Percentiles rank a stretch among this genome's conserved stretches.
phyloP scores from a whole-genome alignment of 164 flowering plant genomes.

The Berberis thunbergii region DNA sequence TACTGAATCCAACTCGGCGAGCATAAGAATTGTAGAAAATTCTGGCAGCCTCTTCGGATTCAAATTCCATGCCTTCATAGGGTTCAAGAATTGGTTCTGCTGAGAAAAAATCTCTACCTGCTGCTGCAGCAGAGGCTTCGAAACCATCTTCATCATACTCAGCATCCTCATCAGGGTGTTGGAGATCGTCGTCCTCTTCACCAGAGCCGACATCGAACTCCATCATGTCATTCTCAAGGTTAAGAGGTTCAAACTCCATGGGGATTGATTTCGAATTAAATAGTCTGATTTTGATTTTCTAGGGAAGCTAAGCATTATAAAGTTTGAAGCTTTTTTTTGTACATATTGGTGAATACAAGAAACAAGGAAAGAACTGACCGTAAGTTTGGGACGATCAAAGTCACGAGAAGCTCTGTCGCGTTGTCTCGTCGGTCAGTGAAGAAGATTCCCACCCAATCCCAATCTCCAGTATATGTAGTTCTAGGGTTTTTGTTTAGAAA shows the following conservation, averaged over 20 bases:
- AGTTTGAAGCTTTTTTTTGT: no score
- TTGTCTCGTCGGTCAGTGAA: no score
- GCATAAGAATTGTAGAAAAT: conserved; percentile 41
- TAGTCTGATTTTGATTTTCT: no score
- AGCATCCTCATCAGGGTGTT: neutral
- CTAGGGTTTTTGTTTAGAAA: no score
- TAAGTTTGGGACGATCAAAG: no score
- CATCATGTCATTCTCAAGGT: conserved; percentile 17
- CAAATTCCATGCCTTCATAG: conserved; percentile 43
- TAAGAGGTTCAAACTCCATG: conserved; percentile 23
- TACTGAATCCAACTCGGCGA: conserved; percentile 41
- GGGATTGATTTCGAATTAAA: no score
- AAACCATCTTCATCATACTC: conserved; percentile 12
- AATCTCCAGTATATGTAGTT: no score
- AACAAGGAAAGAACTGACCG: no score
- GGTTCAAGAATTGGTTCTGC: conserved; percentile 30
- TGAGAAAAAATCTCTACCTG: conserved; percentile 1
- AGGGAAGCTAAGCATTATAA: no score
- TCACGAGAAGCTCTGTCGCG: no score
- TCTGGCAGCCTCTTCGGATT: conserved; percentile 38
- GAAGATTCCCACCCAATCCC: no score
- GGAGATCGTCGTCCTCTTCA: conserved; percentile 12
- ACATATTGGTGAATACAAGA: no score
- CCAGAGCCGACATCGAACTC: conserved; percentile 22
- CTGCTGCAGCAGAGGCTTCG: neutral